A percentile compares a stretch with the other conserved stretches of the same genome.
Evolutionary conservation across 805 yeast genomes (phyloP).

Genomic region (Nakazawaea holstii): DNA sequence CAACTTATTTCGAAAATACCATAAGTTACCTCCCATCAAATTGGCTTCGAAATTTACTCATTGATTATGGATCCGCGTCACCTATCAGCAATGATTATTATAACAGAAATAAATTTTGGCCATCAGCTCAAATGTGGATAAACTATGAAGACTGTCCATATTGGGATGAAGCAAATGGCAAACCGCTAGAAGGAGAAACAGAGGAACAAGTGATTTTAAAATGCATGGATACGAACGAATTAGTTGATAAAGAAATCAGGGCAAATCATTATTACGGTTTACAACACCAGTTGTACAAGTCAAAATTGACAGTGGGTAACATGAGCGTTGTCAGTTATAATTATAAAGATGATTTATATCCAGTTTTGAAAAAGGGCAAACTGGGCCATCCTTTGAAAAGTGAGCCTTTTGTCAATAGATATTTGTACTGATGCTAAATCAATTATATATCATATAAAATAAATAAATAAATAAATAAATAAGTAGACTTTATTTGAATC

Average conservation of each 20-base stretch:
- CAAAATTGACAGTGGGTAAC: background rate
- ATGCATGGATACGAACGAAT: background rate
- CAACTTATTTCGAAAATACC: constrained; percentile 34
- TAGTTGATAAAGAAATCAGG: constrained; percentile 1
- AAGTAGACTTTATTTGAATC: no score
- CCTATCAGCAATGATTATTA: background rate
- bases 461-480: no score
- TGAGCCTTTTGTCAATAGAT: constrained; percentile 5
- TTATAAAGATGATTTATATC: background rate
- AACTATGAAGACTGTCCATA: constrained; percentile 4
- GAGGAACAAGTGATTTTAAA: constrained; percentile 3
- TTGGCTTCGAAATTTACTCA: constrained; percentile 3
- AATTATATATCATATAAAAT: no score
- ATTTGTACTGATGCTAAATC: background rate
- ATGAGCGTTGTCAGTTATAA: background rate
- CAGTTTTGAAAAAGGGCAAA: background rate
- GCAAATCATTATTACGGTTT: constrained; percentile 1
- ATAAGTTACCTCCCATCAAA: constrained; percentile 8
- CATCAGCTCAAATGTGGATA: constrained; percentile 1
- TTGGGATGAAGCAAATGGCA: constrained; percentile 1
- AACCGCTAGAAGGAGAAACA: background rate
- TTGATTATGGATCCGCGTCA: constrained; percentile 8
- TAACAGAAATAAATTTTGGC: constrained; percentile 4
- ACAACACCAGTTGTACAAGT: constrained; percentile 4
- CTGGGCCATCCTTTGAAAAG: constrained; percentile 1